Percentiles rank a stretch among this genome's conserved stretches.
phyloP scores from a whole-genome alignment of 768 basidiomycete species.

The Mycena galericulata region DNA sequence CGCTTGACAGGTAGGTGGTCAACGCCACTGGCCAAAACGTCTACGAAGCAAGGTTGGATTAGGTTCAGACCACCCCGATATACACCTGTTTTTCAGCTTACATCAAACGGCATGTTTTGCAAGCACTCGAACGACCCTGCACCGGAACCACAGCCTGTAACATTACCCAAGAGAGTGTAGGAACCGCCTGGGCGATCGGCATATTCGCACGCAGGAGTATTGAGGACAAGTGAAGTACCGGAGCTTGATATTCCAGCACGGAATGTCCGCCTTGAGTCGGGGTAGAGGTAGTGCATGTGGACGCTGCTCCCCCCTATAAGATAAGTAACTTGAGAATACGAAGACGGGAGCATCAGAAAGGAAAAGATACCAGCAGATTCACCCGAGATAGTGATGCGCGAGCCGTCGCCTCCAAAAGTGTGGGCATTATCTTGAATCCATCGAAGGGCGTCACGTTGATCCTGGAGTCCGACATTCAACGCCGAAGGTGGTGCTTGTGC shows the following conservation, averaged over 20 bases:
- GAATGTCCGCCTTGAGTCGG: background rate
- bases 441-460: background rate
- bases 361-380: constrained; percentile 1
- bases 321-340: background rate
- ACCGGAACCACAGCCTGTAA: constrained; percentile 1
- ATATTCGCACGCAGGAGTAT: background rate
- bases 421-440: background rate
- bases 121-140: constrained; percentile 4
- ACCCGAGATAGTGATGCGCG: too few species aligned
- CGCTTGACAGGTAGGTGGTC: background rate
- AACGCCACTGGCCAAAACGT: constrained; percentile 8
- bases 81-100: background rate
- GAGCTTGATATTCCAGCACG: constrained; percentile 10
- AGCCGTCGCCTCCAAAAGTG: background rate
- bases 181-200: background rate
- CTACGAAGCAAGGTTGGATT: too few species aligned
- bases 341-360: background rate
- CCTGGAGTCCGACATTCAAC: too few species aligned
- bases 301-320: background rate
- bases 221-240: background rate
- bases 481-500: too few species aligned
- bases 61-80: background rate
- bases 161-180: constrained; percentile 1
- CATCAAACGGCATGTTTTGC: constrained; percentile 2
- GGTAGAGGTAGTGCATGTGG: background rate